Evolutionary conservation across 1,284 basidiomycete species (phyloP), one percentile per base, ranked within the genome.

Genomic region (Heterobasidion occidentale): DNA sequence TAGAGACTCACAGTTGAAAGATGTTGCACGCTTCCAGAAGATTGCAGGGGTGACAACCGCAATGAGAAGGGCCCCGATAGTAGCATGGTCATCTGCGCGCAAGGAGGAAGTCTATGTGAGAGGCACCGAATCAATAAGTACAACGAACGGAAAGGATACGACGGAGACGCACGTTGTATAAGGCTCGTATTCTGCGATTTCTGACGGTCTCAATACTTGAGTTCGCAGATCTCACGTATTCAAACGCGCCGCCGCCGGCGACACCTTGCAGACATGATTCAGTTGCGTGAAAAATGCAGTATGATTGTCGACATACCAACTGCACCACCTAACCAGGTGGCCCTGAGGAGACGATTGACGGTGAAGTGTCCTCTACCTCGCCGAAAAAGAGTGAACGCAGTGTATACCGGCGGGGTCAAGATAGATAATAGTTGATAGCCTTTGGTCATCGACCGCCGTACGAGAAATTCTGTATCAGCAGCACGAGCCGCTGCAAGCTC

Each of bases 291-390:
- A 14, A 17, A 12, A 11, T n/a, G 46, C 7, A 55, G 42, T 11
- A 34, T 34, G 15, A 3, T n/a, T 8, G 9, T 12, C 34, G 9
- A 65, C 71, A 46, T 63, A 81, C 86, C 86, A 54, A 70, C 68
- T 38, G 77, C 68, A 38, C 87, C 84, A 44, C 83, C 83, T 7
- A 83, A 61, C 86, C 86, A 90, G 9, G 84, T 86, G 36, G 86
- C 80, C 17, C 85, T 79, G 46, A 90, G 72, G 11, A 84, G 61
- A 42, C 77, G 77, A 62, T 86, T 89, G 36, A 83, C 60, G 11
- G 76, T 77, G 53, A 88, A 70, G 34, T 78, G 74, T 15, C 70
- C 66, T 46, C 79, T 73, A 9, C 85, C 82, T 58, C 76, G 79
- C 57, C 79, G 75, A 20, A 74, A 71, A 38, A 88, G 62, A 12